Percentiles rank a stretch among this genome's conserved stretches.
These are phyloP conservation scores for Thelonectria olida DNA, from an alignment of 2,329 filamentous ascomycete species.

Conservation along the genomic window DNA sequence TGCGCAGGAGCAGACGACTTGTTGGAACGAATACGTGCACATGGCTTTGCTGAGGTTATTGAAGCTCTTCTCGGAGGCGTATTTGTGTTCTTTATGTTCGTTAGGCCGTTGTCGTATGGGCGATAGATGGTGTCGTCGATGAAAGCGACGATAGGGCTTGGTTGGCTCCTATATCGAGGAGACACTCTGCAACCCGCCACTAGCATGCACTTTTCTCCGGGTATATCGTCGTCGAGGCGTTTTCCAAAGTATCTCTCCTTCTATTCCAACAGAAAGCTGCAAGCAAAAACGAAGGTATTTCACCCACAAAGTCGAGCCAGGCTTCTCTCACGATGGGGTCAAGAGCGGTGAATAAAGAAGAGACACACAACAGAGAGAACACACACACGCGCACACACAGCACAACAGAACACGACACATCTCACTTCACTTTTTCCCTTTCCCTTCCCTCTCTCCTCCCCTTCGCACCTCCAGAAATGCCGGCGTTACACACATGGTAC, in stretches of 20 bases:
- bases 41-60: too few species aligned
- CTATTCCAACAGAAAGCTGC: background rate
- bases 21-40: conserved; percentile 42
- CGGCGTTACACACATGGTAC: conserved; percentile 12
- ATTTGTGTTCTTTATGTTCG: background rate
- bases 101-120: background rate
- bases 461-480: background rate
- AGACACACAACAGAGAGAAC: background rate
- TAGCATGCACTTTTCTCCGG: background rate
- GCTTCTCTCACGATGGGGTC: background rate
- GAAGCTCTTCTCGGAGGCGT: background rate
- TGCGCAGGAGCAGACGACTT: conserved; percentile 40
- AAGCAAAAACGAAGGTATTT: background rate
- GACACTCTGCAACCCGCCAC: background rate
- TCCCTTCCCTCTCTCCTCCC: background rate
- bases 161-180: conserved; percentile 1
- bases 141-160: background rate
- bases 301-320: background rate
- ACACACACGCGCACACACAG: background rate
- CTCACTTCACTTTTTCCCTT: background rate
- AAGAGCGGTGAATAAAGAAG: conserved; percentile 9
- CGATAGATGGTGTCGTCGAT: background rate
- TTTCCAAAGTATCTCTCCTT: background rate
- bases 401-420: too few species aligned
- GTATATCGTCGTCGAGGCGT: background rate